Base-by-base conservation (phyloP, 1,139 yeast species). In the Pichia kudriavzevii region DNA sequence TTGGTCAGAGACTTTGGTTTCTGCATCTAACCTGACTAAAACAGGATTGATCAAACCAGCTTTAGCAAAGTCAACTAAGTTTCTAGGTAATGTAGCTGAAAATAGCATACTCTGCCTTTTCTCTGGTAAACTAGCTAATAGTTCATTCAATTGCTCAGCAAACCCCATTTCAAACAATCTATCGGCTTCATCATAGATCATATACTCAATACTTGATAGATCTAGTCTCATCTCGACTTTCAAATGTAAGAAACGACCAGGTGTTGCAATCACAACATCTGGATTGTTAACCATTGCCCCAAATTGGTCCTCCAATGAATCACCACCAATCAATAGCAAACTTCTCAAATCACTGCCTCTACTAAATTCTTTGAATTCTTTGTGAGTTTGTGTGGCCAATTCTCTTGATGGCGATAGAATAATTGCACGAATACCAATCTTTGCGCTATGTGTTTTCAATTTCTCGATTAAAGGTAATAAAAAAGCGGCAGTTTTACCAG, bases 401-500 rank as follows among this genome's bases (percentile, higher is more conserved):
- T 85, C 95, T 69, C 98, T 77, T 41, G 93, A 82, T 22, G 98
- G 98, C 0, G 97, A 83, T 39, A 91, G 60, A 34, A 91, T 78
- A 27, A 91, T 66, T 1, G 95, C 95, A 46, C 98, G 71, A 3
- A 83, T 81, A 41, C 98, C 98, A 38, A 83, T 83, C 54, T 78
- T 80, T 23, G 95, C 87, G 32, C 83, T 75, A 55, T 91, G 97
- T 7, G 75, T 61, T 55, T 83, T 84, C 45, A 88, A 65, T 51
- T 73, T 79, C 52, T 93, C 97, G 47, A 93, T 70, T 64, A 93
- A 71, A 2, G 99, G 99, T 39, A 93, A 63, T n/a, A 85, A 75
- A 57, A 93, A 93, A 1, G 98, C 98, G 5, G 97, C 97, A 0
- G 99, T 93, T 56, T 93, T 93, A 67, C 99, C 99, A 22, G 95